phyloP scores from a whole-genome alignment of 202 grass and related monocot species.

The Eragrostis tef region DNA sequence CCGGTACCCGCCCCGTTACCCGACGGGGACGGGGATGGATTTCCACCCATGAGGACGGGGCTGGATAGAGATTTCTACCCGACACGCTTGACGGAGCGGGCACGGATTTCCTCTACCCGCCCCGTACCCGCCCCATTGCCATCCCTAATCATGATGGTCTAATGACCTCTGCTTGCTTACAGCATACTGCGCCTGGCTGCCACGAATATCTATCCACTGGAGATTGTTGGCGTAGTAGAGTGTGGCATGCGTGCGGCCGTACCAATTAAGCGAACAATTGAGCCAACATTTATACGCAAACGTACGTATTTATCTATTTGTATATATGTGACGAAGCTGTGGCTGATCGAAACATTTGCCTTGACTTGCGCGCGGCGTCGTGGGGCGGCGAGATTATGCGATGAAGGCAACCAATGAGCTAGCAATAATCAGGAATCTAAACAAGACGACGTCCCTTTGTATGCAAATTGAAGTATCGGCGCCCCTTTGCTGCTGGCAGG shows the following conservation, averaged over 20 bases:
- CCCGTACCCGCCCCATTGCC: too few species aligned
- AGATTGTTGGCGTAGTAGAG: background rate
- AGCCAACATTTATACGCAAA: background rate
- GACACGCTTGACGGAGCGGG: too few species aligned
- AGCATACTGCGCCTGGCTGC: background rate
- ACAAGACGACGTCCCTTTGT: constrained; percentile 6
- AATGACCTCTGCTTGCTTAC: background rate
- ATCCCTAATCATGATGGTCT: constrained; percentile 4
- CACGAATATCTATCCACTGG: background rate
- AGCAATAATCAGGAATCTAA: background rate
- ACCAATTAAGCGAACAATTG: background rate
- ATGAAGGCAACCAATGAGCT: constrained; percentile 20
- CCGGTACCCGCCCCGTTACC: too few species aligned
- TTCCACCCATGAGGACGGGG: too few species aligned
- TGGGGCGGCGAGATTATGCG: constrained; percentile 37
- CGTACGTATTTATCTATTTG: background rate
- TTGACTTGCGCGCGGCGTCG: constrained; percentile 27
- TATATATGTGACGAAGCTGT: background rate
- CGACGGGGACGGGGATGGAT: too few species aligned
- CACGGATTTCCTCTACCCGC: too few species aligned
- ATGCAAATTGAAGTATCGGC: constrained; percentile 30
- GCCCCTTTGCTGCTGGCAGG: constrained; percentile 31
- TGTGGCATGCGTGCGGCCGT: background rate
- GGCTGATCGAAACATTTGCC: background rate
- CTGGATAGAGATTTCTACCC: too few species aligned